Conservation (phyloP, 352 stramenopile species). For the Phytophthora nicotianae region DNA sequence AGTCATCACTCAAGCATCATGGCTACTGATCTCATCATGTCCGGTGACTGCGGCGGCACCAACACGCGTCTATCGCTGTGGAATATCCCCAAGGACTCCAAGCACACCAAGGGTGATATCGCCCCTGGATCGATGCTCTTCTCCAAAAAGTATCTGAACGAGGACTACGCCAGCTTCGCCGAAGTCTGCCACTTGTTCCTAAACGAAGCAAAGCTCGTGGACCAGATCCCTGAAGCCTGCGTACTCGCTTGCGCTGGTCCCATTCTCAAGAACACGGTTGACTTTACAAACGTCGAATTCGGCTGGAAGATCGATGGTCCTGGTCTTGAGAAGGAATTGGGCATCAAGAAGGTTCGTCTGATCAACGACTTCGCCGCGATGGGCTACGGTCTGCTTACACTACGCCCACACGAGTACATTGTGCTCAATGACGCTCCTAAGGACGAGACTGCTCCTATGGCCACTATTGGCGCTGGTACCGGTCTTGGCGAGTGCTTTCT, state of each 20-base stretch:
- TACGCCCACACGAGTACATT: slow-evolving; percentile 92
- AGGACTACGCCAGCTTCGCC: slow-evolving; percentile 74
- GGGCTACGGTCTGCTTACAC: slow-evolving; percentile 96
- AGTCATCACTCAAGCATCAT: slow-evolving; percentile 19
- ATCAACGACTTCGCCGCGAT: slow-evolving; percentile 98
- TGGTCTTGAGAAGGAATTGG: slow-evolving; percentile 67
- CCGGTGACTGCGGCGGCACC: slow-evolving; percentile 95
- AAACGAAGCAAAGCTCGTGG: slow-evolving; percentile 84
- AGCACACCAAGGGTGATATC: slow-evolving; percentile 49
- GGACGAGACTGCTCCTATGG: slow-evolving; percentile 87
- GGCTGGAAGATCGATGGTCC: slow-evolving; percentile 89
- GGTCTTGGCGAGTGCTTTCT: slow-evolving; percentile 97
- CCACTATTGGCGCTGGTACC: slow-evolving; percentile 95
- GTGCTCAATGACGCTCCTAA: slow-evolving; percentile 77
- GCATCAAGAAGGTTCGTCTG: slow-evolving; percentile 89
- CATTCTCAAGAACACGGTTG: slow-evolving; percentile 77
- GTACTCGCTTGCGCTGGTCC: slow-evolving; percentile 79
- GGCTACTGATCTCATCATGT: slow-evolving; percentile 62
- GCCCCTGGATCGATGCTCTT: slow-evolving; percentile 79
- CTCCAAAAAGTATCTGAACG: slow-evolving; percentile 87
- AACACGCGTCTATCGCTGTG: slow-evolving; percentile 94
- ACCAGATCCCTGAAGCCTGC: slow-evolving; percentile 59
- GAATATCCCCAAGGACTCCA: slow-evolving; percentile 56
- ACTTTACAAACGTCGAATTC: slow-evolving; percentile 94
- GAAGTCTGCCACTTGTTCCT: slow-evolving; percentile 93